Base-by-base conservation (phyloP, 768 basidiomycete genomes). In the Gloeostereum incarnatum region DNA sequence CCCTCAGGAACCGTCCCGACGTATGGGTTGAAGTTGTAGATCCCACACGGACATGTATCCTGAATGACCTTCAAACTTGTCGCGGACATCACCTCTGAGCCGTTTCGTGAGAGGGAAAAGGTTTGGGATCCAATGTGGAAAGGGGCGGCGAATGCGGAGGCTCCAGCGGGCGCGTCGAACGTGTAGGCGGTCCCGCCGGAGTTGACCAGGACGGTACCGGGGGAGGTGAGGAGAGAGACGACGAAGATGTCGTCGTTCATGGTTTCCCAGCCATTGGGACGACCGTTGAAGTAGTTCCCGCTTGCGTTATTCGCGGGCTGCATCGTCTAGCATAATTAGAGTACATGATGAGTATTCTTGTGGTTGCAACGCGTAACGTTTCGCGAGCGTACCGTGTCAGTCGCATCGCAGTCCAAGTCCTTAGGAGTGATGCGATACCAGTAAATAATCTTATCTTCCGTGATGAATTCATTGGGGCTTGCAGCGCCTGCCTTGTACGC, bases 401-500 rank as follows among this genome's bases (percentile, higher is more conserved):
- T 50, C 2, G 42, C 29, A 27, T 48, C 49, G 41, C 49, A 50
- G 31, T 50, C 38, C n/a, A 48, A 33, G 24, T 27, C 13, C 22
- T 48, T 49, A 3, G 44, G 42, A 1, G 44, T 36, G 38, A 40
- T 21, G 20, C 49, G 44, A 31, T 50, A 50, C 47, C 49, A 50
- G 39, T 50, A 50, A 29, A 49, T 35, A 19, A 50, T 22, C 33
- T 48, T 35, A 36, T 50, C 49, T 11, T 18, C 30, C 18, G 40
- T 45, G 34, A 50, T 46, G 30, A 18, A 45, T n/a, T 22, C 17
- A 19, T 40, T 35, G 14, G 32, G 26, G 10, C 40, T 40, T 3
- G 49, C 17, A 1, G 47, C 37, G 18, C 70, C 68, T 4, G 61
- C 64, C 53, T 70, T 69, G 62, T 62, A 73, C 5, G 65, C 66